Percentiles rank a stretch among this genome's conserved stretches.
phyloP scores from a whole-genome alignment of 176 grass and related monocot species.

The Cenchrus fungigraminus region DNA sequence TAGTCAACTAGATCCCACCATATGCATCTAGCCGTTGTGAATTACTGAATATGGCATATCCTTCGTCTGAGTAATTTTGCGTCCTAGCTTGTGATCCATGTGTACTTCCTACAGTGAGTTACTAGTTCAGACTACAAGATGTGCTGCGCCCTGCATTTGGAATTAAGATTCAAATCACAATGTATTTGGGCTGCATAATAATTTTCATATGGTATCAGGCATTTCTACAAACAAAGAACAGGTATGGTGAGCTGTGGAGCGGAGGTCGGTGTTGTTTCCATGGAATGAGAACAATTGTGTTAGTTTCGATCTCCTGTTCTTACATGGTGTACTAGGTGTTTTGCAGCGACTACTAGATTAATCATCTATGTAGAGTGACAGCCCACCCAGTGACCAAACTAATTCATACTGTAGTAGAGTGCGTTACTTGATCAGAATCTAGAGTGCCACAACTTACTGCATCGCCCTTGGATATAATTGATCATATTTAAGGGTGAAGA shows the following conservation, averaged over 20 bases:
- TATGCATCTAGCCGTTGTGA: neutral
- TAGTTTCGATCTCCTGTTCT: neutral
- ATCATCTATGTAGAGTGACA: neutral
- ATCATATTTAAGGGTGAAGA: constrained; percentile 18
- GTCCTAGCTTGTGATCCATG: neutral
- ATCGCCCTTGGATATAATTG: neutral
- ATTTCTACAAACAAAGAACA: neutral
- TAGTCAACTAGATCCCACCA: neutral
- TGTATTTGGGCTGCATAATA: neutral
- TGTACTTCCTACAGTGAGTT: neutral
- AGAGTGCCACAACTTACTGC: constrained; percentile 16
- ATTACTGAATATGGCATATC: neutral
- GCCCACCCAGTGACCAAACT: neutral
- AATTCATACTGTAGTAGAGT: constrained; percentile 3
- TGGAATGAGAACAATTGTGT: neutral
- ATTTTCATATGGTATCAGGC: neutral
- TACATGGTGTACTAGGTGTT: neutral
- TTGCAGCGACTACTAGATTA: neutral
- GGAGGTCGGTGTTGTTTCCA: neutral
- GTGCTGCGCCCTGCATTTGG: neutral
- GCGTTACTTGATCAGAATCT: neutral
- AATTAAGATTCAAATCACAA: neutral
- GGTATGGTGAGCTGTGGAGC: neutral
- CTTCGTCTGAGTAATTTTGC: constrained; percentile 3
- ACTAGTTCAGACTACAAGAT: neutral